Evolutionary conservation across 495 filamentous ascomycete species (phyloP).

Genomic region (Monascus purpureus): DNA sequence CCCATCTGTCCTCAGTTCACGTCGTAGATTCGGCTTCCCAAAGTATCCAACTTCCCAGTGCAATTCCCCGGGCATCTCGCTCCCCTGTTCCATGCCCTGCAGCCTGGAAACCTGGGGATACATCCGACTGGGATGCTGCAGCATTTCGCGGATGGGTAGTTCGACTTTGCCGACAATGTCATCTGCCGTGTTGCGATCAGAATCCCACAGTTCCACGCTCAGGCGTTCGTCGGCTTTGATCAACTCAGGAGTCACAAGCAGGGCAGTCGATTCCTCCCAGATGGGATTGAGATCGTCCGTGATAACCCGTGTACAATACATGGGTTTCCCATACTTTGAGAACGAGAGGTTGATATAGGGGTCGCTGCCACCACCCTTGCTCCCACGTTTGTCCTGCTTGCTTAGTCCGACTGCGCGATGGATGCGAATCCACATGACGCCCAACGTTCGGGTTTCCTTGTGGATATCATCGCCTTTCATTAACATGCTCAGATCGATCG

Average conservation of each 20-base stretch:
- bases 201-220: conserved; percentile 91
- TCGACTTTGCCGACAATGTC: conserved; percentile 93
- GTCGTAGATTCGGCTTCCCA: conserved; percentile 70
- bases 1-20: conserved; percentile 72
- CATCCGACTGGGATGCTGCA: conserved; percentile 85
- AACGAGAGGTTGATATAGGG: conserved; percentile 70
- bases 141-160: conserved; percentile 83
- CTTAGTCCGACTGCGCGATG: conserved; percentile 74
- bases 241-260: conserved; percentile 72
- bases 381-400: conserved; percentile 80
- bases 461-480: conserved; percentile 78
- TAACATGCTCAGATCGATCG: conserved; percentile 79
- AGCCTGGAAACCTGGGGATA: conserved; percentile 82
- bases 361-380: conserved; percentile 78
- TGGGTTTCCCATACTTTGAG: conserved; percentile 89
- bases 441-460: conserved; percentile 75
- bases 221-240: conserved; percentile 90
- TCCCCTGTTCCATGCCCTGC: conserved; percentile 64
- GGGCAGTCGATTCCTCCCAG: conserved; percentile 80
- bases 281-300: conserved; percentile 88
- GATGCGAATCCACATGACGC: conserved; percentile 82
- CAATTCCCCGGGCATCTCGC: conserved; percentile 80
- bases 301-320: conserved; percentile 94
- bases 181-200: conserved; percentile 74
- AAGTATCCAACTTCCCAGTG: conserved; percentile 97